Evolutionary conservation across 495 filamentous ascomycete genomes (phyloP).

Genomic region (Aspergillus nidulans): DNA sequence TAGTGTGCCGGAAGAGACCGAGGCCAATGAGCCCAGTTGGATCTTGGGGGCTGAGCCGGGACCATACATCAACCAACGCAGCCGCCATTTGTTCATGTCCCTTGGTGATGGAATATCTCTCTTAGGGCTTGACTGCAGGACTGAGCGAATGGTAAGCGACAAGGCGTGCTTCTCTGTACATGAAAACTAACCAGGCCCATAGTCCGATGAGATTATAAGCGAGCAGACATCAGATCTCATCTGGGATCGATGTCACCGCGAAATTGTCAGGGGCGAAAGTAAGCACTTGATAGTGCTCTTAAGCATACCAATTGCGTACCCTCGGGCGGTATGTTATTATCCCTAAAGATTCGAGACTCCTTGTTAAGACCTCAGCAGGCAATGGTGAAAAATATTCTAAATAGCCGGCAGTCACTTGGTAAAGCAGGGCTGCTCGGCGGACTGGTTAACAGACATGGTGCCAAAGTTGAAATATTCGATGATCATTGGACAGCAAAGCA

Average conservation of each 20-base stretch:
- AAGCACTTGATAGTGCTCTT: constrained; percentile 86
- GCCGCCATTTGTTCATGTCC: constrained; percentile 80
- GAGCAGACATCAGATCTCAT: constrained; percentile 77
- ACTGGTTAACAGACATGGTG: constrained; percentile 84
- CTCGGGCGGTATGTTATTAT: constrained; percentile 60
- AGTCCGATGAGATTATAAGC: constrained; percentile 72
- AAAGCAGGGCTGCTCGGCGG: constrained; percentile 76
- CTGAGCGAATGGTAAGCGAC: constrained; percentile 66
- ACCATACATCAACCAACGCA: constrained; percentile 84
- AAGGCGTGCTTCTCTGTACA: neutral
- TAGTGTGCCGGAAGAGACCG: constrained; percentile 70
- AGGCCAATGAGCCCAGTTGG: constrained; percentile 87
- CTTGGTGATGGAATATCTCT: constrained; percentile 76
- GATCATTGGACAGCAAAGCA: constrained; percentile 97
- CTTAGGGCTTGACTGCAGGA: constrained; percentile 85
- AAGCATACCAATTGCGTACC: constrained; percentile 88
- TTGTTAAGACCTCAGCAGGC: constrained; percentile 38
- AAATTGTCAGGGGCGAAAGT: constrained; percentile 76
- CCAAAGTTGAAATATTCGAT: constrained; percentile 88
- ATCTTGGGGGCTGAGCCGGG: constrained; percentile 71
- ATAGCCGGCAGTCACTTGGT: constrained; percentile 82
- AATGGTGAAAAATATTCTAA: constrained; percentile 67
- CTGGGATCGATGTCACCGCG: constrained; percentile 75
- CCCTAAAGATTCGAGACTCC: constrained; percentile 5
- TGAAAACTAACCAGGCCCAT: constrained; percentile 20